Evolutionary conservation across 225 moss, liverwort and hornwort genomes (phyloP).

Genomic region (Bryoerythrophyllum caledonicum): DNA sequence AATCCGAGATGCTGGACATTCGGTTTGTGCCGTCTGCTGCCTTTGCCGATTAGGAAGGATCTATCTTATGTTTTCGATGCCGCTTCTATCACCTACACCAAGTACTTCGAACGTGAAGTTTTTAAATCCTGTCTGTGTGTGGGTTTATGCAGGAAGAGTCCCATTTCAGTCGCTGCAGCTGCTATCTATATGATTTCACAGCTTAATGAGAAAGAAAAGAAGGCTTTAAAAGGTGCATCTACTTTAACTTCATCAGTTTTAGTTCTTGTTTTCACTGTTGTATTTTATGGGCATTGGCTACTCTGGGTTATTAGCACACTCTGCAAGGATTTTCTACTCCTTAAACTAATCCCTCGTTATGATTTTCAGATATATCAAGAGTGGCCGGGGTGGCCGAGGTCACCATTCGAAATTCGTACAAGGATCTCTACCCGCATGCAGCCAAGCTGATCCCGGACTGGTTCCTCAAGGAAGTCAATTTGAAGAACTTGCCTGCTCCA

Average conservation of each 20-base stretch:
- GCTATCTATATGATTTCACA: conserved; percentile 76
- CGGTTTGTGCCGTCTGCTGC: conserved; percentile 30
- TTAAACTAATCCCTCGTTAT: background rate
- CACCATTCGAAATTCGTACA: conserved; percentile 75
- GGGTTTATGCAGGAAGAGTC: conserved; percentile 58
- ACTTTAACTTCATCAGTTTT: conserved; percentile 1
- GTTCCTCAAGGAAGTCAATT: conserved; percentile 64
- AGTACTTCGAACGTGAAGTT: background rate
- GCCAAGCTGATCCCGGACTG: conserved; percentile 76
- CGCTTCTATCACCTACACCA: background rate
- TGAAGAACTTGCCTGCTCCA: conserved; percentile 69
- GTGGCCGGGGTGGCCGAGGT: conserved; percentile 69
- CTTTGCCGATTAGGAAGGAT: background rate
- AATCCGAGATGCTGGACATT: conserved; percentile 71
- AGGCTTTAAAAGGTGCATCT: conserved; percentile 60
- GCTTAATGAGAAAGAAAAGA: conserved; percentile 60
- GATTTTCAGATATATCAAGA: conserved; percentile 59
- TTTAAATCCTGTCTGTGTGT: conserved; percentile 3
- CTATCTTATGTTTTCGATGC: background rate
- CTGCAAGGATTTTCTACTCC: background rate
- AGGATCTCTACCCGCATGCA: conserved; percentile 76
- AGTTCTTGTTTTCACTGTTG: background rate
- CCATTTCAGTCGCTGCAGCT: conserved; percentile 73
- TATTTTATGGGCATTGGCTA: background rate
- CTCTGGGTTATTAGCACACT: background rate